Conservation (phyloP, 2,329 filamentous ascomycete genomes). For the Fusarium albidum region DNA sequence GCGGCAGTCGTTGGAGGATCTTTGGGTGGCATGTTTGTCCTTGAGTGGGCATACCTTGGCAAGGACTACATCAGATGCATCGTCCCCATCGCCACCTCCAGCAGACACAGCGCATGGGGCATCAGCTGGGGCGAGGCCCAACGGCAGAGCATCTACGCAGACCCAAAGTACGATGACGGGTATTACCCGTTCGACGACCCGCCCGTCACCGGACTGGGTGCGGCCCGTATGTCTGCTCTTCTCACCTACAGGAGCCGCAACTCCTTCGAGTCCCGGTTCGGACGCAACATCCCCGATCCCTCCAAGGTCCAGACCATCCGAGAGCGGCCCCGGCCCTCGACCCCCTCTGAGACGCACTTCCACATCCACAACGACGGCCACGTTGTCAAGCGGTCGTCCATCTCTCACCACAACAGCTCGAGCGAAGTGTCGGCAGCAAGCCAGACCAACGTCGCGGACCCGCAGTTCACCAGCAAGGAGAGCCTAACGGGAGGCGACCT, state of each 20-base stretch:
- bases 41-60: constrained; percentile 92
- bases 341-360: constrained; percentile 76
- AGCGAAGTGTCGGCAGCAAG: constrained; percentile 41
- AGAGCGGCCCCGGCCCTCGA: constrained; percentile 66
- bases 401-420: constrained; percentile 58
- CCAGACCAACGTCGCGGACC: constrained; percentile 52
- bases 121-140: constrained; percentile 93
- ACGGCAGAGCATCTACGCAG: constrained; percentile 93
- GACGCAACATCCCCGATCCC: constrained; percentile 88
- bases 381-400: constrained; percentile 62
- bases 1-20: constrained; percentile 84
- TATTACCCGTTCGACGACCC: constrained; percentile 92
- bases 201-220: constrained; percentile 85
- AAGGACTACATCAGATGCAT: constrained; percentile 83
- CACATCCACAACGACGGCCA: constrained; percentile 86
- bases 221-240: constrained; percentile 95
- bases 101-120: constrained; percentile 86
- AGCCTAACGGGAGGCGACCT: constrained; percentile 61
- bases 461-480: constrained; percentile 71
- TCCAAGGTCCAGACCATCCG: constrained; percentile 85
- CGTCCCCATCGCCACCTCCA: constrained; percentile 86
- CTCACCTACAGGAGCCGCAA: constrained; percentile 96
- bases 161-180: constrained; percentile 97
- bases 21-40: constrained; percentile 89
- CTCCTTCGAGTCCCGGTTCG: constrained; percentile 95